Evolutionary conservation across 352 stramenopile species (phyloP).

Genomic region (Plasmopara halstedii): DNA sequence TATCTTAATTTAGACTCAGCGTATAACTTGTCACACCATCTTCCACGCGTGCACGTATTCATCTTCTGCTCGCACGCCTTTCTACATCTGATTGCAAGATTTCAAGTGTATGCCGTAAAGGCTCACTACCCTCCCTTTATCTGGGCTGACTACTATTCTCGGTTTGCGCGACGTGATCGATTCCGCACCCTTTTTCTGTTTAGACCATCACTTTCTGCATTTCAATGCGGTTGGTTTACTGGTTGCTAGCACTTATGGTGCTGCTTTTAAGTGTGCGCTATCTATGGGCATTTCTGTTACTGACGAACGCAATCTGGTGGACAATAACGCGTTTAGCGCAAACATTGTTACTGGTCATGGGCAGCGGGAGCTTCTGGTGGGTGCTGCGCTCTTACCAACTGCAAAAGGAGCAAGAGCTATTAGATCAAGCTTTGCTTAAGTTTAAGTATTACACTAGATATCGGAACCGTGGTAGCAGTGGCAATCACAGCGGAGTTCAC

Average conservation of each 20-base stretch:
- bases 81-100: constrained; percentile 9
- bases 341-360: constrained; percentile 34
- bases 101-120: constrained; percentile 9
- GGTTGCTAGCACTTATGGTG: constrained; percentile 11
- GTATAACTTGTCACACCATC: constrained; percentile 7
- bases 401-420: constrained; percentile 49
- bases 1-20: constrained; percentile 13
- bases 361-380: constrained; percentile 53
- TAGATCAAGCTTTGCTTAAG: constrained; percentile 39
- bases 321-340: constrained; percentile 27
- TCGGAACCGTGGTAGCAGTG: constrained; percentile 19
- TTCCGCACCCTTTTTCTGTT: constrained; percentile 8
- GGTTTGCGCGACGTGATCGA: not conserved
- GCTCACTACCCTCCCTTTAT: not conserved
- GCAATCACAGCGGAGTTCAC: constrained; percentile 3
- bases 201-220: constrained; percentile 1
- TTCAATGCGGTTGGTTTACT: constrained; percentile 14
- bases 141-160: not conserved
- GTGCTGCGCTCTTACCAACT: constrained; percentile 56
- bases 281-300: constrained; percentile 12
- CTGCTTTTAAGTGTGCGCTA: constrained; percentile 23
- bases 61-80: constrained; percentile 2
- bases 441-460: constrained; percentile 52
- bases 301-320: constrained; percentile 18
- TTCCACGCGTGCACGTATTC: constrained; percentile 3